Conservation (phyloP, 2,329 filamentous ascomycete genomes). For the Gnomoniopsis smithogilvyi region DNA sequence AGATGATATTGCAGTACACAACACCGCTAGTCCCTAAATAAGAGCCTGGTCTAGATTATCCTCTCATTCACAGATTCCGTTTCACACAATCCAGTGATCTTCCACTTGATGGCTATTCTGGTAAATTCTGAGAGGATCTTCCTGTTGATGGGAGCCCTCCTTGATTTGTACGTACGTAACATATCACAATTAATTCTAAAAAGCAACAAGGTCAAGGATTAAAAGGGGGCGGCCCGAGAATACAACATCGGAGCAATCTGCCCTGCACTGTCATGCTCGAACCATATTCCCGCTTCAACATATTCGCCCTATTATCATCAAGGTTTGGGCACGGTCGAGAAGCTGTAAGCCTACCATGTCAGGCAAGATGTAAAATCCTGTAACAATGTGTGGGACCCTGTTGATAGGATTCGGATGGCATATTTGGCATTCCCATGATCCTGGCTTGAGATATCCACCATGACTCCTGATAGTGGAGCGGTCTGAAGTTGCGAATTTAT, state of each 20-base stretch:
- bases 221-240: slow-evolving; percentile 4
- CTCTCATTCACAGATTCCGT: no score
- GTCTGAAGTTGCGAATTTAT: slow-evolving; percentile 9
- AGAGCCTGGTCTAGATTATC: no score
- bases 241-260: not conserved
- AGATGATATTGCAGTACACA: no score
- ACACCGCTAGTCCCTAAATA: no score
- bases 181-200: not conserved
- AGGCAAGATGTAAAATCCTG: not conserved
- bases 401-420: not conserved
- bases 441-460: slow-evolving; percentile 7
- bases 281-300: no score
- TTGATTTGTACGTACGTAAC: not conserved
- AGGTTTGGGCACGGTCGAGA: not conserved
- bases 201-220: slow-evolving; percentile 8
- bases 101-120: not conserved
- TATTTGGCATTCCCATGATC: not conserved
- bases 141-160: not conserved
- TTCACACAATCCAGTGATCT: no score
- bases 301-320: not conserved
- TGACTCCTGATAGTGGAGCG: slow-evolving; percentile 5
- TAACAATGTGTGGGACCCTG: not conserved
- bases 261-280: not conserved
- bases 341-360: not conserved
- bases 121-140: not conserved